Percentiles rank a stretch among this genome's conserved stretches.
Evolutionary conservation across 192 early-diverging fungal species (phyloP).

Genomic region (Coemansia sp.): DNA sequence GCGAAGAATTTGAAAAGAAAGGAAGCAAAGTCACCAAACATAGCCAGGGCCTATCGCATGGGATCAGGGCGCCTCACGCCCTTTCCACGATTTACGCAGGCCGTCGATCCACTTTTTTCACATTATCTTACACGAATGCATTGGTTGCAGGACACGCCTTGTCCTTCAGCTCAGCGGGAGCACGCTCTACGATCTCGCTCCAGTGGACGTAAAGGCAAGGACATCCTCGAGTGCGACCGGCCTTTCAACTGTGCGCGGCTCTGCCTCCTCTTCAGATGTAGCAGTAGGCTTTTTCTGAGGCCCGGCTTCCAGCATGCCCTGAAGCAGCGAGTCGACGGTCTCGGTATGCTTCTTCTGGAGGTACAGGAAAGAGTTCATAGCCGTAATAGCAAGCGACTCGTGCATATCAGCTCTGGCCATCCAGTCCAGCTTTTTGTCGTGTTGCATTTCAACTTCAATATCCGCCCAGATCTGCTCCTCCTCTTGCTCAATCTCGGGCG

Average conservation of each 20-base stretch:
- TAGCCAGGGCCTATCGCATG: background rate
- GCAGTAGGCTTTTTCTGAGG: background rate
- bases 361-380: constrained; percentile 31
- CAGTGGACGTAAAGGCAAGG: constrained; percentile 44
- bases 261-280: background rate
- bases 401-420: constrained; percentile 26
- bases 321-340: constrained; percentile 26
- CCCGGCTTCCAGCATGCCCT: constrained; percentile 1
- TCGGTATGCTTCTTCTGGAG: constrained; percentile 26
- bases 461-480: constrained; percentile 44
- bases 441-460: constrained; percentile 24
- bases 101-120: background rate
- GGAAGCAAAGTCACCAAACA: background rate
- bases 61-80: background rate
- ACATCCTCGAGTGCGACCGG: constrained; percentile 37
- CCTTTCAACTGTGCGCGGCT: background rate
- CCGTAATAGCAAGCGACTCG: constrained; percentile 43
- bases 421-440: constrained; percentile 29
- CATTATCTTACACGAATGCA: background rate
- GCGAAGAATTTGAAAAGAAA: background rate
- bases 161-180: background rate
- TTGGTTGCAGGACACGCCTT: background rate
- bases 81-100: background rate
- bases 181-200: constrained; percentile 9
- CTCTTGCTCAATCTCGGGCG: constrained; percentile 55